Base-by-base conservation (phyloP, 441 rosid species). In the Populus tomentosa region DNA sequence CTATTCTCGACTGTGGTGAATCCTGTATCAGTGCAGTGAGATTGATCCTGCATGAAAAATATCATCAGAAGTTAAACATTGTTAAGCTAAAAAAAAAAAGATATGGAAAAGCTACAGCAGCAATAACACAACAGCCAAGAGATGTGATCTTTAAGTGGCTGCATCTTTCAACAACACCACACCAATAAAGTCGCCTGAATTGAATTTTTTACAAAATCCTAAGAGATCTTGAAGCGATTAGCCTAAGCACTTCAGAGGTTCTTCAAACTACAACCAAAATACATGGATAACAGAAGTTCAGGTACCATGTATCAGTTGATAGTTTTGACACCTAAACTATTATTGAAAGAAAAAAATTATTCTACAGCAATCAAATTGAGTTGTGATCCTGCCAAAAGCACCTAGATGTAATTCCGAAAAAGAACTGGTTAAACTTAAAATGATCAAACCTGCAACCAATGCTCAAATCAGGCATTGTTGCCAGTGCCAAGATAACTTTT, bases 11-110 rank as follows among this genome's bases (percentile, higher is more conserved):
- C 85, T 21, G 92, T 86, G 33, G 71, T 81, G 76, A 86, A 84
- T 75, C 77, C 79, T 3, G 97, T 87, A 6, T 46, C 26, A 10
- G 92, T 88, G 84, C 98, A 92, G 79, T 90, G 85, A 20, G 97
- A 91, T 77, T 83, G 86, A 81, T 89, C 92, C 99, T 94, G 81
- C 80, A 81, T 66, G 64, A 21, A 74, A 61, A 80, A 46, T 62
- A 62, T 70, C 42, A 69, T 21, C 67, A 21, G 24, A 56, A 70
- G 26, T 46, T 36, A 53, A 36, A 20, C 62, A 79, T 40, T 10
- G 65, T 38, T 4, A 46, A 10, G 36, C 35, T 8, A 53, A 56
- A 56, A 62, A 6, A 32, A 38, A 32, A 7, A 2, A 3, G 7
- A 11, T 38, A 10, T 33, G 5, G n/a, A 69, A 21, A 11, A 28